Base-by-base conservation (phyloP, 1,284 basidiomycete species). In the Irpex lacteus region DNA sequence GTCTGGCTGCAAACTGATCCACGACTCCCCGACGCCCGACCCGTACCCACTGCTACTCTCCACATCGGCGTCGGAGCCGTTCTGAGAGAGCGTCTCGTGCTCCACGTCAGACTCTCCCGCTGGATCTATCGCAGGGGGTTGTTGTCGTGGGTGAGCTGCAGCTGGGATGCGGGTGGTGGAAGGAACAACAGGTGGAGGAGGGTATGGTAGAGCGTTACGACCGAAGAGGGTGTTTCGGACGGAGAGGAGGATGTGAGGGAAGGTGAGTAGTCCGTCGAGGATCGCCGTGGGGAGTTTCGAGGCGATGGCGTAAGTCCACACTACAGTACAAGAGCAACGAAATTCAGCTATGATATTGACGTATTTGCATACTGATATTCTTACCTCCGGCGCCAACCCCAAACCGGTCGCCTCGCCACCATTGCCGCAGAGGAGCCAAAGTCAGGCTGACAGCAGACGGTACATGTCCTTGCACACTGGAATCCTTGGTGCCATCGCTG, bases 331-430 rank as follows among this genome's bases (percentile, higher is more conserved):
- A 13, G 7, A 47, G 44, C 53, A 21, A 70, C 57, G 7, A 26
- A 59, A 52, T 53, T 6, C 15, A 59, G 21, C 49, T 4, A 15
- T 36, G n/a, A 18, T n/a, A 19, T 18, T 13, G 5, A 26, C 5
- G 21, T 15, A 49, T 15, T 49, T 57, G 52, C 19, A 44, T 65
- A 67, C 18, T 13, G 37, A 5, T n/a, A n/a, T 37, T 75, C 82
- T 70, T 69, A 92, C 90, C 90, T 74, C 91, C 91, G 61, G 91
- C 88, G 65, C 91, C 91, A 60, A 92, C 77, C 15, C 85, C 82
- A 69, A 91, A 83, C 52, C 88, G 76, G 60, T 89, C 83, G 1
- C 91, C 89, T 37, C 81, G 80, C 36, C 88, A 68, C 80, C 84
- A 85, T 66, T 80, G 83, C 68, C 74, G 73, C 18, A 84, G 65